Evolutionary conservation across 2,329 filamentous ascomycete genomes (phyloP), one percentile per base, ranked within the genome.

Genomic region (Myriangium duriaei): DNA sequence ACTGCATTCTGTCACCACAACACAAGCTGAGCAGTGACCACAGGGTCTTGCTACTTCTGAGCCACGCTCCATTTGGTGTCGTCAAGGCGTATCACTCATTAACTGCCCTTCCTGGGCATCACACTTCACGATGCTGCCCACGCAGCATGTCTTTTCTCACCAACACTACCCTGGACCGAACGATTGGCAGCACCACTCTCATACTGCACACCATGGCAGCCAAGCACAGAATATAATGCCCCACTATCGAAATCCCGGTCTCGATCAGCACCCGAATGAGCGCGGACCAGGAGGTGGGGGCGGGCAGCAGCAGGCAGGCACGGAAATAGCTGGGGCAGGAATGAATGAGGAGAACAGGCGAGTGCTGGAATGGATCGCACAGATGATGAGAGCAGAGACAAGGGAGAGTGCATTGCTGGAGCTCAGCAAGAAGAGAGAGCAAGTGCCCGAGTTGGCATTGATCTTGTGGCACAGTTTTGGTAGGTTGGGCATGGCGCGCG

Each of bases 391-490:
- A 58, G 82, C 87, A 47, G 77, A 72, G 51, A 87, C 86, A 17
- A 75, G 91, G 45, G 91, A 96, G 65, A 79, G 84, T 4, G 91
- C 91, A 34, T 70, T 98, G 39, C 71, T 98, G 54, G 91, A 98
- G 61, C 71, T 98, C 36, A 96, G 88, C 65, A 98, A 98, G 70
- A 98, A 98, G 72, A 72, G 91, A 41, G 91, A 98, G 63, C 91
- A 96, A 62, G 91, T 98, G 11, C 88, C 91, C 1, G 91, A 98
- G 65, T 69, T 98, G 42, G 91, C 91, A 32, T 68, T 98, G 51
- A 94, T 98, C 44, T 69, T 98, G 45, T 98, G 91, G 91, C 91
- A 98, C 61, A 96, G 88, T 3, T 96, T 95, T 55, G 91, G 88
- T 93, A 74, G 47, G 76, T 61, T 37, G 11, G 15, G 12, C 10